Evolutionary conservation across 805 yeast species (phyloP).

Genomic region (Saturnispora gosingensis): DNA sequence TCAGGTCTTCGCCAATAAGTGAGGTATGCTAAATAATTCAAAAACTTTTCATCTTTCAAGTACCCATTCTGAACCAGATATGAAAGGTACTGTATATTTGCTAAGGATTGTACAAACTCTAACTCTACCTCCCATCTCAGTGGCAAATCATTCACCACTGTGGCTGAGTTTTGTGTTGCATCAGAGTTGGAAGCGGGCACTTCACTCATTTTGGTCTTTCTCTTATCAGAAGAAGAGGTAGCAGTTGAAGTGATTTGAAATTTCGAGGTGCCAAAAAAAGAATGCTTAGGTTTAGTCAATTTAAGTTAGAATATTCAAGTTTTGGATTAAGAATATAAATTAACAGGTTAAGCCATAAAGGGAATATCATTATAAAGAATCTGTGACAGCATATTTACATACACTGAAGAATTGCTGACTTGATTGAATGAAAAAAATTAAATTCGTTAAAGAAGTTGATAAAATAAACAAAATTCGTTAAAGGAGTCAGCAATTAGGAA

Average conservation of each 20-base stretch:
- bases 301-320: neutral
- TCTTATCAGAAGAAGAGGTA: neutral
- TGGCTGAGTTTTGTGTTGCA: neutral
- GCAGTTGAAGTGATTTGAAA: neutral
- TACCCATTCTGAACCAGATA: slow-evolving; percentile 79
- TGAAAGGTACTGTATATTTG: slow-evolving; percentile 81
- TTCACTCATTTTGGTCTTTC: neutral
- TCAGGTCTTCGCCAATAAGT: slow-evolving; percentile 78
- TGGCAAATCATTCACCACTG: slow-evolving; percentile 34
- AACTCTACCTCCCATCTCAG: slow-evolving; percentile 80
- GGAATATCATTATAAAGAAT: neutral
- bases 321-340: neutral
- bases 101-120: slow-evolving; percentile 88
- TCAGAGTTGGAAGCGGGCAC: neutral
- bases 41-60: slow-evolving; percentile 60
- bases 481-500: neutral
- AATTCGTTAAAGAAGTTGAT: neutral
- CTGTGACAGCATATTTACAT: neutral
- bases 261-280: neutral
- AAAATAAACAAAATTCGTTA: neutral
- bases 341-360: neutral
- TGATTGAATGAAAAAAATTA: neutral
- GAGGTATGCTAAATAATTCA: slow-evolving; percentile 68
- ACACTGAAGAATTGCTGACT: neutral
- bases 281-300: neutral